phyloP scores from a whole-genome alignment of 345 rosid genomes.

The Hibiscus tridactylites region DNA sequence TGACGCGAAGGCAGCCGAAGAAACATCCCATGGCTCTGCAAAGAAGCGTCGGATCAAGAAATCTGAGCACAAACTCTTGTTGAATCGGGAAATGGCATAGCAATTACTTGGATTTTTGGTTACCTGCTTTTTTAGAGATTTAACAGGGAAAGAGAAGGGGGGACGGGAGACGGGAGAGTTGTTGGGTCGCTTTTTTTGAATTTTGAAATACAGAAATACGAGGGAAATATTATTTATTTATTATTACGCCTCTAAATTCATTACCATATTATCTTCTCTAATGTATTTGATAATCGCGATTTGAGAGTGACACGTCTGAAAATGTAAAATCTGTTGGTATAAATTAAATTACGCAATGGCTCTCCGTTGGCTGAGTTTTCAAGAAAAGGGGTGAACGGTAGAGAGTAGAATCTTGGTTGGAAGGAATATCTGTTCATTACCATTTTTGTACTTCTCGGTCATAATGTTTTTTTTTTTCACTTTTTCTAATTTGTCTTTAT shows the following conservation, averaged over 20 bases:
- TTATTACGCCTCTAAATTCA: neutral
- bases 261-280: neutral
- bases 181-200: constrained; percentile 9
- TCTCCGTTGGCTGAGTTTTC: too few species aligned
- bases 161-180: neutral
- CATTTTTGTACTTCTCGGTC: neutral
- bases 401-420: neutral
- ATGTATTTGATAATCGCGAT: neutral
- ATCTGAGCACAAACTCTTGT: constrained; percentile 20
- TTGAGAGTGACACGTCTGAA: neutral
- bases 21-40: constrained; percentile 72
- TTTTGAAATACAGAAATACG: constrained; percentile 4
- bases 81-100: constrained; percentile 33
- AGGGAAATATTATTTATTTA: neutral
- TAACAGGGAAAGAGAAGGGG: neutral
- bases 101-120: constrained; percentile 37
- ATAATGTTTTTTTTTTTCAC: neutral
- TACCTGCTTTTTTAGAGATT: neutral
- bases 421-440: neutral
- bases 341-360: too few species aligned
- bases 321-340: too few species aligned
- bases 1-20: constrained; percentile 60
- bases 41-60: constrained; percentile 20
- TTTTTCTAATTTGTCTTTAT: too few species aligned
- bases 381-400: neutral